Evolutionary conservation across 2,329 filamentous ascomycete species (phyloP).

Genomic region (Hymenoscyphus linearis): DNA sequence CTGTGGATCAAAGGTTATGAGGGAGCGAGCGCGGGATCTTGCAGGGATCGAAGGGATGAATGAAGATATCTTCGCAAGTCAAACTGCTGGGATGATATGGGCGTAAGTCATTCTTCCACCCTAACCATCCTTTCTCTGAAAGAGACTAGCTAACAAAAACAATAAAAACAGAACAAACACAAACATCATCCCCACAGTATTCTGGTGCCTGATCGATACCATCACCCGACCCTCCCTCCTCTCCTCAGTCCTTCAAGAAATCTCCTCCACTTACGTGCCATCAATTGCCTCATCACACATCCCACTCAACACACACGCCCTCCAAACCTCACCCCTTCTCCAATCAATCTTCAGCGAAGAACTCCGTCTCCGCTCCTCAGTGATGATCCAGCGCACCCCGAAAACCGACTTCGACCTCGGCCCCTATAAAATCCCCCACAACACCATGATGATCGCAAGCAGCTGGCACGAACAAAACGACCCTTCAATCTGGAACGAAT

Average conservation of each 20-base stretch:
- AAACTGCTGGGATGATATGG: slow-evolving; percentile 24
- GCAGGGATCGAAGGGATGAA: slow-evolving; percentile 8
- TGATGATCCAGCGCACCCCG: slow-evolving; percentile 17
- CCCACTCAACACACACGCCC: slow-evolving; percentile 2
- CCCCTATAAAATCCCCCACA: slow-evolving; percentile 28
- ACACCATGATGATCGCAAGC: slow-evolving; percentile 24
- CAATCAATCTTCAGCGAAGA: slow-evolving; percentile 36
- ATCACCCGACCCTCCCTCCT: slow-evolving; percentile 21
- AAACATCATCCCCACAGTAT: slow-evolving; percentile 24
- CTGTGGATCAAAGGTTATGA: slow-evolving; percentile 30
- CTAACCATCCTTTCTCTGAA: background rate
- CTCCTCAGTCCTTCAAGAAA: slow-evolving; percentile 22
- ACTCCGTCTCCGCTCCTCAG: slow-evolving; percentile 27
- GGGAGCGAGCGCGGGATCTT: slow-evolving; percentile 14
- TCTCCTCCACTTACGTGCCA: slow-evolving; percentile 9
- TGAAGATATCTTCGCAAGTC: slow-evolving; percentile 12
- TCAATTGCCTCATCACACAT: no score
- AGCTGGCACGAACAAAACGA: slow-evolving; percentile 21
- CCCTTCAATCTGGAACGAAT: slow-evolving; percentile 27
- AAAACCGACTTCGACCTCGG: slow-evolving; percentile 26
- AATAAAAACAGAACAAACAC: slow-evolving; percentile 16
- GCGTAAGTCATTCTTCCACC: background rate
- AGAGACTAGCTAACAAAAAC: background rate
- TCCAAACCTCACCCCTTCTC: slow-evolving; percentile 28
- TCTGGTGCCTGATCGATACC: slow-evolving; percentile 28